Evolutionary conservation across 2,329 filamentous ascomycete species (phyloP).

Genomic region (Daldinia sp.): DNA sequence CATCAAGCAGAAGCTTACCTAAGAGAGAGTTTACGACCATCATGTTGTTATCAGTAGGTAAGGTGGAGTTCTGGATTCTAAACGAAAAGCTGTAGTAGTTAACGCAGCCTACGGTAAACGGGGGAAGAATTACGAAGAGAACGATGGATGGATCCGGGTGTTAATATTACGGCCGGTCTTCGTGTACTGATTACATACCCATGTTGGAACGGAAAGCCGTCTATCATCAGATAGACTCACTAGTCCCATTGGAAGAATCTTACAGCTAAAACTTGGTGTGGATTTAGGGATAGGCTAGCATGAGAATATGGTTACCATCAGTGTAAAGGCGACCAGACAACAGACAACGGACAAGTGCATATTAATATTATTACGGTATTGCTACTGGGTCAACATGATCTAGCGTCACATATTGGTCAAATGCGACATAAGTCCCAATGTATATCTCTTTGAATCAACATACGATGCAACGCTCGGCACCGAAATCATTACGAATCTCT

Average conservation of each 20-base stretch:
- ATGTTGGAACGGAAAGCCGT: neutral
- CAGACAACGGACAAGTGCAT: neutral
- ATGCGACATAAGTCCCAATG: neutral
- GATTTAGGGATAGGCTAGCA: slow-evolving; percentile 9
- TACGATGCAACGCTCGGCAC: slow-evolving; percentile 22
- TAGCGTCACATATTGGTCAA: neutral
- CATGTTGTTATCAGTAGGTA: neutral
- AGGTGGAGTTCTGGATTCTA: slow-evolving; percentile 10
- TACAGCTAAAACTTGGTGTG: neutral
- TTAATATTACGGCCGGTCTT: neutral
- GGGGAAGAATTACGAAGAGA: neutral
- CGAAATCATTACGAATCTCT: slow-evolving; percentile 34
- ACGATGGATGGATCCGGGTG: neutral
- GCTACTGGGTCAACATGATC: neutral
- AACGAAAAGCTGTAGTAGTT: slow-evolving; percentile 4
- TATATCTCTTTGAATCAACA: slow-evolving; percentile 14
- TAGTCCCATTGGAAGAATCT: neutral
- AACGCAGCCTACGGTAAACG: neutral
- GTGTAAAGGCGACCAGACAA: neutral
- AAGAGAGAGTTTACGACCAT: slow-evolving; percentile 39
- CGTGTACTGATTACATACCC: slow-evolving; percentile 13
- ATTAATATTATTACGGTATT: neutral
- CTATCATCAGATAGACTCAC: neutral
- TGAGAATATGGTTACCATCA: slow-evolving; percentile 5
- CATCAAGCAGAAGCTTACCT: slow-evolving; percentile 99